Base-by-base conservation (phyloP, 2,329 filamentous ascomycete genomes). In the Xylariomycetidae sp. region DNA sequence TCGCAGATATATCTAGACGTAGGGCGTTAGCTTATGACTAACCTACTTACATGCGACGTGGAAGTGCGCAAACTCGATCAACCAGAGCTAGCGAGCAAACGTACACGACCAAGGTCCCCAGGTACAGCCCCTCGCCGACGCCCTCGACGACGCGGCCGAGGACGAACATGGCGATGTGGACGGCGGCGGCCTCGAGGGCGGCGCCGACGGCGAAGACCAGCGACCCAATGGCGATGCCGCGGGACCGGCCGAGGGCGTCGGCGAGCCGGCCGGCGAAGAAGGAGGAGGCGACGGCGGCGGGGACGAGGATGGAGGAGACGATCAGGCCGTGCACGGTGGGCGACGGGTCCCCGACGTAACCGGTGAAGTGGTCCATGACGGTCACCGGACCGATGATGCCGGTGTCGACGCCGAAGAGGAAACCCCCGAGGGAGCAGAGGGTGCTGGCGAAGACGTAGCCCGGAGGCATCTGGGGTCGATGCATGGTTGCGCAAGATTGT, bases 241-340 rank as follows among this genome's bases (percentile, higher is more conserved):
- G 61, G 0, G 69, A 62, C 8, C 76, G 65, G 0, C 77, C 77
- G 13, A 74, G 70, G 36, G 54, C 64, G 45, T 70, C 70, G 6
- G 64, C 72, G 2, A 82, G 59, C 27, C 69, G 62, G 2, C 78
- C 69, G 0, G 76, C 74, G 22, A 80, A 63, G 16, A 80, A 63
- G 0, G 77, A 76, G 1, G 77, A 72, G n/a, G n/a, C n/a, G 10
- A 81, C 54, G 0, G 72, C 77, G 5, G 74, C 78, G 0, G 77
- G 70, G 16, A 80, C 65, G 15, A 81, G 61, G 29, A 80, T 72
- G 0, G 70, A 70, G 0, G 77, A 80, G 12, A 82, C 75, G 6
- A 77, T 66, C 3, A 80, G 58, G 1, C 78, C 77, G 42, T 76
- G 75, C 1, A 80, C 49, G 0, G 70, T 71, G 0, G 76, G 62